These are phyloP conservation scores for Blastocystis sp. DNA, from an alignment of 352 stramenopile genomes.

Conservation along the genomic window DNA sequence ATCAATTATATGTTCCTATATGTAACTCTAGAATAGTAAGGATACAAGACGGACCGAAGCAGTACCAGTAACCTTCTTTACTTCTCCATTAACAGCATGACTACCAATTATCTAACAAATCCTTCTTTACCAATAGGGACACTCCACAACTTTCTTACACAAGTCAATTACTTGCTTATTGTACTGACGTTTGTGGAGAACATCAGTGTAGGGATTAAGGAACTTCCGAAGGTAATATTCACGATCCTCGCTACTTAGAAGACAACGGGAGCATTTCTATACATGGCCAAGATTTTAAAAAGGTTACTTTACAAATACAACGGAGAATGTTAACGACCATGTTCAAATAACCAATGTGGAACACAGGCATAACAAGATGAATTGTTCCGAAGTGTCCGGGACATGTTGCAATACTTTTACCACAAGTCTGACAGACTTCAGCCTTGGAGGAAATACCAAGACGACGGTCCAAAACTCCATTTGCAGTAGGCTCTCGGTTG, in stretches of 20 bases:
- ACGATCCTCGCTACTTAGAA: slow-evolving; percentile 86
- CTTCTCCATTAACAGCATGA: slow-evolving; percentile 88
- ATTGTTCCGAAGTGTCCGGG: slow-evolving; percentile 98
- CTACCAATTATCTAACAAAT: neutral
- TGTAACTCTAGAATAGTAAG: neutral
- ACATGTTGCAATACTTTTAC: slow-evolving; percentile 89
- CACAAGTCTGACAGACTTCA: slow-evolving; percentile 86
- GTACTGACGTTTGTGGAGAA: slow-evolving; percentile 74
- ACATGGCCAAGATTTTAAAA: neutral
- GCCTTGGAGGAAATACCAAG: slow-evolving; percentile 96
- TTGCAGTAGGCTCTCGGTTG: slow-evolving; percentile 82
- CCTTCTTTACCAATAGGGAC: slow-evolving; percentile 82
- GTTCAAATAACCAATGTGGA: slow-evolving; percentile 99
- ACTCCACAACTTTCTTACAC: slow-evolving; percentile 93
- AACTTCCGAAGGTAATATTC: slow-evolving; percentile 82
- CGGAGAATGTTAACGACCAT: slow-evolving; percentile 93
- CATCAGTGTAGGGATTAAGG: slow-evolving; percentile 77
- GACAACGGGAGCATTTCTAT: slow-evolving; percentile 87
- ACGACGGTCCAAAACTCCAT: slow-evolving; percentile 91
- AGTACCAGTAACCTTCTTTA: slow-evolving; percentile 92
- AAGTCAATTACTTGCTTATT: slow-evolving; percentile 90
- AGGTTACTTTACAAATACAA: slow-evolving; percentile 87
- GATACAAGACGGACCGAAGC: slow-evolving; percentile 94
- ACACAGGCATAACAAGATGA: slow-evolving; percentile 92
- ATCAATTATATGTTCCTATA: slow-evolving; percentile 81